Base-by-base conservation (phyloP, 805 yeast species). In the Saccharomycopsis sp. region DNA sequence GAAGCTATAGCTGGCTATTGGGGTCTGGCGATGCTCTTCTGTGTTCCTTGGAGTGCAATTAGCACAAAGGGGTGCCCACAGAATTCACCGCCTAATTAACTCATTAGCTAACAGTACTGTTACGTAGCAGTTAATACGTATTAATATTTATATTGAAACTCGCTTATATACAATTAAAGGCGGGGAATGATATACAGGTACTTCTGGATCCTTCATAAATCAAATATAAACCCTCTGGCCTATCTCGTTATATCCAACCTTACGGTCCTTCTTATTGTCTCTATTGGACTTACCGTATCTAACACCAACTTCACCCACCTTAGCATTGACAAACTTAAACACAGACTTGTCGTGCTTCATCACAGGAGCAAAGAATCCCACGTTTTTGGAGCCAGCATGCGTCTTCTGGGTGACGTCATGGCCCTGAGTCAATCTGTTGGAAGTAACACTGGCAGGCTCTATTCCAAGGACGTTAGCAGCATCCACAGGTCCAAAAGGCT, bases 401-500 rank as follows among this genome's bases (percentile, higher is more conserved):
- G 65, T 60, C 19, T 63, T 56, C 47, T 68, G 65, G 15, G 70
- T 71, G 8, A 73, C 71, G 58, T 79, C 84, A 54, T 83, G 83
- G 52, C 79, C 75, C 64, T 82, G 67, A 12, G 89, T 78, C 62
- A 92, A 78, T 70, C 82, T 83, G 65, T 84, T 82, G 65, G 92
- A 78, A 2, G 94, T 87, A 42, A 78, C 83, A 53, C 83, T 81
- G 29, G 98, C 97, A n/a, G 97, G 96, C 70, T 89, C 92, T 63
- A 93, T 78, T 50, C 80, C 91, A 63, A 89, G 82, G 47, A 87
- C 81, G 58, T 83, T 76, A 54, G 99, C 97, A 14, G 99, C 97
- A 69, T 94, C 98, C 3, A 91, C 79, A 3, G 97, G 96, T 3
- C 97, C 97, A 70, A 93, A 92, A 8, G 97, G 96, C 74, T 91